These are phyloP conservation scores for Lodderomyces metapsilosis DNA, from an alignment of 1,139 yeast species.

Conservation along the genomic window DNA sequence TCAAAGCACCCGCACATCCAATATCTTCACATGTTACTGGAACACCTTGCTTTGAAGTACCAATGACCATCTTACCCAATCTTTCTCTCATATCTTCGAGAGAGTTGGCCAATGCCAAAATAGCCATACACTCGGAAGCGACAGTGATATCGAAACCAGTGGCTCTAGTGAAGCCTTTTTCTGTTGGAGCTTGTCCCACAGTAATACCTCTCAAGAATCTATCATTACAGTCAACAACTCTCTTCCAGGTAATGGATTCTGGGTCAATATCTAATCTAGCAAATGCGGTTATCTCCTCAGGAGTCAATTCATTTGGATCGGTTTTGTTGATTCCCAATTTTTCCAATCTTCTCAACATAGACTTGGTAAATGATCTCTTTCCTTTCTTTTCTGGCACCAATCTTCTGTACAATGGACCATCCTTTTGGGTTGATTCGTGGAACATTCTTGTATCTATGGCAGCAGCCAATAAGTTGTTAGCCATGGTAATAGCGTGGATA, in stretches of 20 bases:
- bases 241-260: slow-evolving; percentile 90
- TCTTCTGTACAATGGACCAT: slow-evolving; percentile 81
- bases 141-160: slow-evolving; percentile 97
- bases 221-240: slow-evolving; percentile 96
- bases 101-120: slow-evolving; percentile 83
- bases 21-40: slow-evolving; percentile 96
- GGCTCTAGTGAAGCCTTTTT: slow-evolving; percentile 82
- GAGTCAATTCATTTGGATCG: slow-evolving; percentile 78
- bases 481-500: slow-evolving; percentile 95
- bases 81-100: slow-evolving; percentile 86
- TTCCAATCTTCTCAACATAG: slow-evolving; percentile 74
- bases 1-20: slow-evolving; percentile 96
- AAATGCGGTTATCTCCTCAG: slow-evolving; percentile 72
- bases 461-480: slow-evolving; percentile 93
- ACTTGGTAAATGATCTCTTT: slow-evolving; percentile 68
- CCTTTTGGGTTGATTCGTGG: slow-evolving; percentile 93
- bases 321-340: slow-evolving; percentile 81
- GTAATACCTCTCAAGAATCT: slow-evolving; percentile 90
- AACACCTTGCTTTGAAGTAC: slow-evolving; percentile 74
- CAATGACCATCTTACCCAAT: slow-evolving; percentile 89
- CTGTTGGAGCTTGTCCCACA: slow-evolving; percentile 92
- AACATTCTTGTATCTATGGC: slow-evolving; percentile 98
- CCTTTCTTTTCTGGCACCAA: slow-evolving; percentile 89
- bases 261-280: slow-evolving; percentile 92
- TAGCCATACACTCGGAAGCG: slow-evolving; percentile 98